Base-by-base conservation (phyloP, 2,329 filamentous ascomycete species). In the Gaeumannomyces tritici region DNA sequence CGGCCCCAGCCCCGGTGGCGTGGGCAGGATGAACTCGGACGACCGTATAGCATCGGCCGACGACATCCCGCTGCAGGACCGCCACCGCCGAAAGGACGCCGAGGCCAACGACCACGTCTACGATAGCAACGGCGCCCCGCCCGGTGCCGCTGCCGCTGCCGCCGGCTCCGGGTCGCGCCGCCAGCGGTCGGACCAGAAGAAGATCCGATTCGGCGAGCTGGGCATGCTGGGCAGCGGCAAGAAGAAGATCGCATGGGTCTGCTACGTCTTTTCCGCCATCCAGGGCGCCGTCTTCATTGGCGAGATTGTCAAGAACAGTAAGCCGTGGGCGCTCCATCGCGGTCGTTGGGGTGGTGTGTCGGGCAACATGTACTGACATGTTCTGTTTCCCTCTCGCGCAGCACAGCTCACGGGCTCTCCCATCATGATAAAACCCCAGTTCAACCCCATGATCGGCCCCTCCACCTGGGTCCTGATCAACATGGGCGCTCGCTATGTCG, bases 361-460 rank as follows among this genome's bases (percentile, higher is more conserved):
- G 35, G 18, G 35, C 35, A 18, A 42, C 11, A 42, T 3, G 2
- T 42, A 11, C 31, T 31, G 12, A 31, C 31, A 7, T 9, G 31
- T 31, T 7, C 31, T 31, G 31, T 8, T 31, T 31, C 31, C 31
- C 31, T 31, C 31, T 15, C 66, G 5, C 21, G 27, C 56, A 63
- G 68, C 57, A 27, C 59, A 62, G 55, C 51, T 66, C 33, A 97
- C 93, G 1, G 89, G 89, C 62, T 88, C 89, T 28, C 83, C 89
- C 26, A 91, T 91, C 70, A 83, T 87, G 77, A 93, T 87, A 61
- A 84, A 93, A 62, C 95, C 95, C 1, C 83, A 82, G 21, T 96
- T 99, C 78, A 99, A 98, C 76, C 89, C 90, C 63, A 96, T 99
- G 91, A 96, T 99, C 70, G 95, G 95, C 0, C 95, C 95, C 1